Evolutionary conservation across 208 protist genomes (phyloP).

Genomic region (Crithidia acanthocephali): DNA sequence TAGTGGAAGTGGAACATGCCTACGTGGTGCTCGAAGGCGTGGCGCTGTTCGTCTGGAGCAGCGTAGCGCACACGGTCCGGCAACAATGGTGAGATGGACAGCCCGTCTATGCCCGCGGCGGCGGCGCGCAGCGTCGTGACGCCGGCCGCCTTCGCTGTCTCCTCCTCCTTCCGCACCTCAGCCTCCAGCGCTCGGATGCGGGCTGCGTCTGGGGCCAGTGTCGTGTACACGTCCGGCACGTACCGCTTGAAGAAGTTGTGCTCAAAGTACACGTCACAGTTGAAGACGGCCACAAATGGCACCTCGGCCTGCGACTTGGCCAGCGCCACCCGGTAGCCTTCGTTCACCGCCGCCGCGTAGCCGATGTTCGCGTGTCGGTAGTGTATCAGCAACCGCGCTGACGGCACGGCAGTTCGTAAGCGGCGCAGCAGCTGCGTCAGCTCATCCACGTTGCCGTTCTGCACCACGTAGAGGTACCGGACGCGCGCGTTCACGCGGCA

Average conservation of each 20-base stretch:
- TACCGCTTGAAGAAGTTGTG: conserved; percentile 12
- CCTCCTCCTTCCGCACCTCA: conserved; percentile 20
- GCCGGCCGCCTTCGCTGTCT: conserved; percentile 3
- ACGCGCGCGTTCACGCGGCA: conserved; percentile 23
- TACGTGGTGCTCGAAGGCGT: conserved; percentile 14
- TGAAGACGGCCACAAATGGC: conserved; percentile 29
- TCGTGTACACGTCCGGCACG: conserved; percentile 19
- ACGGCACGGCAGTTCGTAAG: conserved; percentile 9
- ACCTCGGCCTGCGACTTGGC: conserved; percentile 21
- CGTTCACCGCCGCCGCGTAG: conserved; percentile 30
- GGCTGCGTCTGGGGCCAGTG: conserved; percentile 11
- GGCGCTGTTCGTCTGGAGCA: background rate
- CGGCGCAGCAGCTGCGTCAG: conserved; percentile 3
- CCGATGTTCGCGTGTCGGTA: conserved; percentile 15
- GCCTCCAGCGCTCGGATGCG: conserved; percentile 21
- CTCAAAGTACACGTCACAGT: conserved; percentile 27
- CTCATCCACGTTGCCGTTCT: conserved; percentile 26
- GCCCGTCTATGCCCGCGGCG: conserved; percentile 3
- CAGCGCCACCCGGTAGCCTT: conserved; percentile 24
- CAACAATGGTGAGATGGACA: conserved; percentile 4
- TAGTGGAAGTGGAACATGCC: conserved; percentile 23
- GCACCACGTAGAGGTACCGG: conserved; percentile 24
- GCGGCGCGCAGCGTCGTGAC: background rate
- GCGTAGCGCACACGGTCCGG: conserved; percentile 20
- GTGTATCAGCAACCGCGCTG: conserved; percentile 11